These are phyloP conservation scores for Moesziomyces parantarcticus DNA, from an alignment of 1,284 basidiomycete genomes.

Conservation along the genomic window DNA sequence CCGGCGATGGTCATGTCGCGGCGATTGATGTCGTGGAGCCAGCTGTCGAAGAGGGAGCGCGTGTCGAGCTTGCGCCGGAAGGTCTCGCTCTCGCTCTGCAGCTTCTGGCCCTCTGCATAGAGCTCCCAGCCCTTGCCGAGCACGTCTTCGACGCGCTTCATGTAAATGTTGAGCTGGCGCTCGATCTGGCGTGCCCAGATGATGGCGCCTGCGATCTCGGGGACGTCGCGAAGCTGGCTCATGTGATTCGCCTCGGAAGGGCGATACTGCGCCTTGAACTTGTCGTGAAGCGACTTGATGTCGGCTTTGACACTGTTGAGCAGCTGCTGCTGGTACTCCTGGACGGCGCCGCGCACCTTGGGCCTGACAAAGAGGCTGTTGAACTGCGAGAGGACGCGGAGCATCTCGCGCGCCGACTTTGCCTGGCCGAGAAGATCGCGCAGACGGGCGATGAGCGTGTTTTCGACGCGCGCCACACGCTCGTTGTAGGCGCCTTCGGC, in stretches of 20 bases:
- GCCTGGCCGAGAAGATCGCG: conserved; percentile 94
- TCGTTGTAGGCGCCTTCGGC: conserved; percentile 98
- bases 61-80: conserved; percentile 98
- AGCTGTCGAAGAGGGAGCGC: conserved; percentile 90
- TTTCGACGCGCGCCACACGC: conserved; percentile 94
- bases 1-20: conserved; percentile 88
- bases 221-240: conserved; percentile 96
- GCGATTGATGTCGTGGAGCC: conserved; percentile 93
- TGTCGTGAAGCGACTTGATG: conserved; percentile 93
- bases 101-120: conserved; percentile 97
- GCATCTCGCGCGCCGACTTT: conserved; percentile 98
- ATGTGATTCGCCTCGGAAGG: conserved; percentile 96
- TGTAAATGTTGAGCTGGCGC: conserved; percentile 92
- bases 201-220: conserved; percentile 95
- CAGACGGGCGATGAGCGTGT: conserved; percentile 94
- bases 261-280: conserved; percentile 83
- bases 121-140: conserved; percentile 98
- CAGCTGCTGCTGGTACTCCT: conserved; percentile 92
- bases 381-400: conserved; percentile 97
- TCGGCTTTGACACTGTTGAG: conserved; percentile 84
- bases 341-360: conserved; percentile 87
- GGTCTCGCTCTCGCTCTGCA: conserved; percentile 87
- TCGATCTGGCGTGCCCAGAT: conserved; percentile 99
- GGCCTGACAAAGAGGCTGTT: conserved; percentile 96
- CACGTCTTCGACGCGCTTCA: conserved; percentile 99